Base-by-base conservation (phyloP, 2,329 filamentous ascomycete genomes). In the Ophiostoma sp. region DNA sequence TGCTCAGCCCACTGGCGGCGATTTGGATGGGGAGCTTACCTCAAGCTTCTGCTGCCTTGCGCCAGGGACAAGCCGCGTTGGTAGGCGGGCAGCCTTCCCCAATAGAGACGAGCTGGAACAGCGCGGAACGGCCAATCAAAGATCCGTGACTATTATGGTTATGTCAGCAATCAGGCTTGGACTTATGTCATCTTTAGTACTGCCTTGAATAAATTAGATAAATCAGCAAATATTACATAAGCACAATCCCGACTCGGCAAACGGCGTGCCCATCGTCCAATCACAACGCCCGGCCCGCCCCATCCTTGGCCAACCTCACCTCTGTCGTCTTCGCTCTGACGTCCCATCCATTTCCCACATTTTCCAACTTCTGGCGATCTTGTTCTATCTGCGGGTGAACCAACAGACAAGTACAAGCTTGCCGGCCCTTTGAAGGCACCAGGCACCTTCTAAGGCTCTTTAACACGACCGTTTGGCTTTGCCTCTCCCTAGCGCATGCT, bases 21-120 rank as follows among this genome's bases (percentile, higher is more conserved):
- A 14, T n/a, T 27, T 55, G 9, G 40, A 42, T 42, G 41, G 63
- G 42, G 73, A 77, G 76, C 76, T 77, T 77, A 77, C 76, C 74
- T 74, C 76, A 77, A 77, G 75, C 76, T 77, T 71, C 74, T 75
- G 76, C 72, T 77, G 76, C 76, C 76, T 77, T 77, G 75, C 70
- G 72, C 66, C 63, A 64, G 58, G 40, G 18, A 40, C 18, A 36
- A 9, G 42, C 47, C 45, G 55, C 55, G 55, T 60, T 38, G 55
- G 55, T 60, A 60, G 27, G 55, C 27, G 45, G 44, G 40, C 49
- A 64, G 65, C 65, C 52, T 60, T 36, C 42, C 18, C 27, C 27
- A 27, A 27, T 27, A 27, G 27, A 27, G 27, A 27, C 27, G 27
- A 27, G 12, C 38, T 45, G 14, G 42, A 12, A 3, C 14, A 11